A percentile compares a stretch with the other conserved stretches of the same genome.
phyloP scores from a whole-genome alignment of 1,284 basidiomycete genomes.

The Rugosomyces carneus region DNA sequence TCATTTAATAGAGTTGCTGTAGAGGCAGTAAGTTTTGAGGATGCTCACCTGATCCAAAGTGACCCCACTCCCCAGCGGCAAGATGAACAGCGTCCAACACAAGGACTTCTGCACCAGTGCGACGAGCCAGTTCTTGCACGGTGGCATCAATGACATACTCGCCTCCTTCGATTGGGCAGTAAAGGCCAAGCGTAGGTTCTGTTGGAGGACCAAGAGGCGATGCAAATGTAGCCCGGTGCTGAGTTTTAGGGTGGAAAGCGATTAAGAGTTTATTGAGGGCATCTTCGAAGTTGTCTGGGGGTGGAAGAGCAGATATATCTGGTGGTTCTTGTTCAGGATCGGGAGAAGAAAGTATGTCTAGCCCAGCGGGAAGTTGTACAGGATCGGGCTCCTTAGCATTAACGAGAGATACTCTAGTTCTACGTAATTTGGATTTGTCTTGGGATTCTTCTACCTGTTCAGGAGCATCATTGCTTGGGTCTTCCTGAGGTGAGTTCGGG shows the following conservation, averaged over 20 bases:
- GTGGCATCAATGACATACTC: constrained; percentile 69
- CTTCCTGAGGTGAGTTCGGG: constrained; percentile 13
- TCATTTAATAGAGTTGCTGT: not conserved
- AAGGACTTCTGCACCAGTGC: constrained; percentile 71
- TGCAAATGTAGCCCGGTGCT: constrained; percentile 62
- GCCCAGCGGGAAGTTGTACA: constrained; percentile 44
- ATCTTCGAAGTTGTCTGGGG: constrained; percentile 56
- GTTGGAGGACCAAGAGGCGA: constrained; percentile 42
- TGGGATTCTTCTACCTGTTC: constrained; percentile 27
- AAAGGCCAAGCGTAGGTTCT: constrained; percentile 75
- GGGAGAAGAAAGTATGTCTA: constrained; percentile 63
- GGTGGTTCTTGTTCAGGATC: constrained; percentile 24
- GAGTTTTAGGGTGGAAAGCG: constrained; percentile 72
- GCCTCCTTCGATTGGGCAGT: constrained; percentile 77
- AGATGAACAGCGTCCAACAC: constrained; percentile 77
- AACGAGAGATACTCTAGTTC: constrained; percentile 27
- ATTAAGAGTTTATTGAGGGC: constrained; percentile 68
- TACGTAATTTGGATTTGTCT: constrained; percentile 39
- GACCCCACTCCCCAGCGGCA: constrained; percentile 75
- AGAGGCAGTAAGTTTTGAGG: constrained; percentile 1
- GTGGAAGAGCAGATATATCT: constrained; percentile 29
- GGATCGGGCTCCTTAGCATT: constrained; percentile 32
- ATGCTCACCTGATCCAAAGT: constrained; percentile 65
- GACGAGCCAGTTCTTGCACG: constrained; percentile 66
- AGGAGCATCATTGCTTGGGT: constrained; percentile 18